Base-by-base conservation (phyloP, 2,329 filamentous ascomycete species). In the Diplodia sapinea region DNA sequence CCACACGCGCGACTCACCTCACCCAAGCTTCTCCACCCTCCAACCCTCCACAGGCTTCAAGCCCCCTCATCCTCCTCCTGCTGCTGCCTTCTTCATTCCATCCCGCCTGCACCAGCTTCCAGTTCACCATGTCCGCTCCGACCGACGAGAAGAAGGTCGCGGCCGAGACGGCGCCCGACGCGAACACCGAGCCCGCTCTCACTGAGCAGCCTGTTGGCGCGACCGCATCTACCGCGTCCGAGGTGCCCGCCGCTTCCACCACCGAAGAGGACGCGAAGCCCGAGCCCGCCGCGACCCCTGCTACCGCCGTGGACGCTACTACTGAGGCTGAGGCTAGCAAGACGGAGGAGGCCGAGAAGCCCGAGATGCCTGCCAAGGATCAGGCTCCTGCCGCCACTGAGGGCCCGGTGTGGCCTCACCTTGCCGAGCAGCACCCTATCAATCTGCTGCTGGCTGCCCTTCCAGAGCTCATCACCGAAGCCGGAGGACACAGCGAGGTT, bases 401-500 rank as follows among this genome's bases (percentile, higher is more conserved):
- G n/a, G 62, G 63, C 15, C 63, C 65, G 12, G 52, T 68, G 29
- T 81, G 79, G 79, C 79, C 78, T 31, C 75, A 78, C 23, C 77
- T 78, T 13, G 38, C 71, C 4, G 71, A 75, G 54, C 76, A 79
- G 11, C 79, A 79, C 70, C 79, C 77, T 13, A 81, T 92, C 40
- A 77, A 79, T 63, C 81, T 86, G 69, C 83, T 93, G 70, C 86
- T 87, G 69, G 81, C 82, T 11, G 82, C 83, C 36, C 83, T 94
- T 40, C 80, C 85, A 6, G 78, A 82, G 7, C 86, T 93, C 69
- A 79, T 88, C 69, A 79, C 82, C 59, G 82, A 84, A 68, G 81
- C 86, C 63, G 84, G 81, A 17, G 55, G 50, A 15, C 85, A 96
- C 79, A 81, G 81, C 63, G 93, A 97, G 83, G 91, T 97, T 85